phyloP scores from a whole-genome alignment of 2,329 filamentous ascomycete species.

The Triangularia setosa region DNA sequence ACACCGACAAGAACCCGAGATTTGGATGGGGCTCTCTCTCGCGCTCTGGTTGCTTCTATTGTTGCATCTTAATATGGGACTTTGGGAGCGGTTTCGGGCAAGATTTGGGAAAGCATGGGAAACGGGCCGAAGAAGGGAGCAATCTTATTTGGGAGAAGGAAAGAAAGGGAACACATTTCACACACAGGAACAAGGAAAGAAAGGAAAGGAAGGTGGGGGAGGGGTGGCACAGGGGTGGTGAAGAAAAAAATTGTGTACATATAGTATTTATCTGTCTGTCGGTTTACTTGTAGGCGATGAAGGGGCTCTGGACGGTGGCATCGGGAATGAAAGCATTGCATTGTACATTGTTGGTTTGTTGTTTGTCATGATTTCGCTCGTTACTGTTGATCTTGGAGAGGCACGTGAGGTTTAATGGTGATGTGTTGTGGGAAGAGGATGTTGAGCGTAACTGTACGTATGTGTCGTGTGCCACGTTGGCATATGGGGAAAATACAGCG shows the following conservation, averaged over 20 bases:
- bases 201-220: not conserved
- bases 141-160: not conserved
- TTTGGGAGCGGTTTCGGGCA: slow-evolving; percentile 2
- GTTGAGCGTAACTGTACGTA: not conserved
- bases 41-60: slow-evolving; percentile 2
- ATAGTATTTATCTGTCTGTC: slow-evolving; percentile 13
- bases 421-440: not conserved
- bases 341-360: not conserved
- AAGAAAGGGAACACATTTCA: not conserved
- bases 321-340: slow-evolving; percentile 24
- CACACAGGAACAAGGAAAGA: not conserved
- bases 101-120: slow-evolving; percentile 7
- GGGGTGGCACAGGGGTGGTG: not conserved
- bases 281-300: slow-evolving; percentile 11
- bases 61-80: slow-evolving; percentile 17
- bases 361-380: not conserved
- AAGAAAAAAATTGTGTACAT: slow-evolving; percentile 18
- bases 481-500: too few relatives aligned
- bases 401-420: not conserved
- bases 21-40: not conserved
- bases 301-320: slow-evolving; percentile 9
- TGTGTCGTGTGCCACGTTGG: too few relatives aligned
- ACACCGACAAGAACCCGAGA: not conserved
- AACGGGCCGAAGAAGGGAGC: not conserved
- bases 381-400: not conserved